These are phyloP conservation scores for Coffea canephora DNA, from an alignment of 257 asterid genomes.

Conservation along the genomic window DNA sequence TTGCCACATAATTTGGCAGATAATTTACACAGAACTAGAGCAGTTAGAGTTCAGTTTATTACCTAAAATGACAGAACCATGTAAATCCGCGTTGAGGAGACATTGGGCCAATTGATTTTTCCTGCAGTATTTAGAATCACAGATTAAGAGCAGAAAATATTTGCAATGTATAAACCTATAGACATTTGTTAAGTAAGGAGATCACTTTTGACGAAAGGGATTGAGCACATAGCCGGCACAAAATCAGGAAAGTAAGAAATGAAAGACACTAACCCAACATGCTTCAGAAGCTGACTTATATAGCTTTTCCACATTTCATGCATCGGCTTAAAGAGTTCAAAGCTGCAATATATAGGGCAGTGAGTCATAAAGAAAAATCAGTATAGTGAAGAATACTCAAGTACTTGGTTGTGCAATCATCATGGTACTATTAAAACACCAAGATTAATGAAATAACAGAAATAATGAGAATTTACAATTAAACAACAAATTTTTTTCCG, in stretches of 20 bases:
- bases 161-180: background rate
- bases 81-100: conserved; percentile 73
- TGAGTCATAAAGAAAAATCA: background rate
- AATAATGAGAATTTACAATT: background rate
- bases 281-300: conserved; percentile 56
- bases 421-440: background rate
- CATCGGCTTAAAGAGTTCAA: conserved; percentile 66
- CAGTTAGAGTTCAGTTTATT: conserved; percentile 15
- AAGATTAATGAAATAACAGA: background rate
- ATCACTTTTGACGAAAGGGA: conserved; percentile 9
- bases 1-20: background rate
- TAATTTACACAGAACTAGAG: background rate
- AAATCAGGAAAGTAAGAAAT: conserved; percentile 8
- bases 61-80: conserved; percentile 84
- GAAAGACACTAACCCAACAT: conserved; percentile 50
- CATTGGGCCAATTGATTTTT: conserved; percentile 73
- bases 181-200: background rate
- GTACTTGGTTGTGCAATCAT: background rate
- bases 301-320: conserved; percentile 86
- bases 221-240: background rate
- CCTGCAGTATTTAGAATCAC: conserved; percentile 50
- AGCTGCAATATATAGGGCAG: conserved; percentile 42
- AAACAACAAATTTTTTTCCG: background rate
- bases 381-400: background rate
- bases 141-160: background rate